These are phyloP conservation scores for Davidsoniella eucalypti DNA, from an alignment of 2,329 filamentous ascomycete species.

Conservation along the genomic window DNA sequence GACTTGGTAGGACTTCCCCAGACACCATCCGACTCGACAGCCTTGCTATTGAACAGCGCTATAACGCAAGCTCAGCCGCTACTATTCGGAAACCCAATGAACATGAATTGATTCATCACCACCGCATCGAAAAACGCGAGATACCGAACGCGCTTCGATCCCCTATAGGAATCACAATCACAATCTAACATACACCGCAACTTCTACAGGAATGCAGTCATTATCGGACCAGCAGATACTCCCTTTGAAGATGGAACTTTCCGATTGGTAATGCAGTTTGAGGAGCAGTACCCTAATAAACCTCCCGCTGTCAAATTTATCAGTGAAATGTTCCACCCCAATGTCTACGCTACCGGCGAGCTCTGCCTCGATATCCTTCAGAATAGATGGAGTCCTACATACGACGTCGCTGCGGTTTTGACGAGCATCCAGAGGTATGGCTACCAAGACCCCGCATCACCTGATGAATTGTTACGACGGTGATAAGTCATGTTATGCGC, in stretches of 20 bases:
- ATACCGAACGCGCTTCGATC: not conserved
- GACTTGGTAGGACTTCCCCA: constrained; percentile 53
- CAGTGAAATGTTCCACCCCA: constrained; percentile 97
- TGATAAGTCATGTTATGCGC: not conserved
- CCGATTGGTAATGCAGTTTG: constrained; percentile 94
- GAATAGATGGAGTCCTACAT: constrained; percentile 96
- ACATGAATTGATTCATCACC: not conserved
- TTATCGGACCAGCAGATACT: constrained; percentile 91
- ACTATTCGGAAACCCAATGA: too few relatives aligned
- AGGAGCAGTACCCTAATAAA: constrained; percentile 98
- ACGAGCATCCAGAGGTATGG: constrained; percentile 88
- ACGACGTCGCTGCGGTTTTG: constrained; percentile 91
- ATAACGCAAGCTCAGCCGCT: too few relatives aligned
- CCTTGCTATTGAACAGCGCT: too few relatives aligned
- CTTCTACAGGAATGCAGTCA: constrained; percentile 74
- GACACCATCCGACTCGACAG: not conserved
- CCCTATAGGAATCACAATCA: too few relatives aligned
- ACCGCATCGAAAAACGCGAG: not conserved
- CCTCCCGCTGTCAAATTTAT: constrained; percentile 97
- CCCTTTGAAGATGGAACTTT: constrained; percentile 98
- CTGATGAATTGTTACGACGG: not conserved
- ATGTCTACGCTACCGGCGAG: constrained; percentile 94
- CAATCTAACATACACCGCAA: not conserved
- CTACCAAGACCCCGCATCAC: not conserved
- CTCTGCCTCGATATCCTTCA: constrained; percentile 93